Evolutionary conservation across 2,329 filamentous ascomycete species (phyloP).

Genomic region (Fusarium sp.): DNA sequence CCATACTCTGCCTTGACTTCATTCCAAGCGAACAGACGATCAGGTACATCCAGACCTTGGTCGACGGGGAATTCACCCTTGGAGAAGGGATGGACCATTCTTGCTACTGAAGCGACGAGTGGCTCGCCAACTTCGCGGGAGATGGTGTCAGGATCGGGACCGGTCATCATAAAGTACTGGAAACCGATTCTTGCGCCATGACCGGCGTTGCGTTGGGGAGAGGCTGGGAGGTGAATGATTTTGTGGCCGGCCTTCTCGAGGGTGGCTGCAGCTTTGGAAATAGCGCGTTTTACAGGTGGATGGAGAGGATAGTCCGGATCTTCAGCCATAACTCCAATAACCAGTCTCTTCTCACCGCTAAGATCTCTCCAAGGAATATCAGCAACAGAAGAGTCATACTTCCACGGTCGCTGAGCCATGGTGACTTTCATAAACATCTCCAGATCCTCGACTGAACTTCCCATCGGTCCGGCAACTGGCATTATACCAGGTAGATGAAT

Average conservation of each 20-base stretch:
- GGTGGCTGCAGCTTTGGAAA: constrained; percentile 54
- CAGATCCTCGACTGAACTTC: constrained; percentile 51
- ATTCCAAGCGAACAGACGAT: constrained; percentile 15
- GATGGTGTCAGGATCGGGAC: constrained; percentile 24
- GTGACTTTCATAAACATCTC: constrained; percentile 53
- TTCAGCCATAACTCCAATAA: constrained; percentile 61
- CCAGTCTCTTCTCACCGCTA: constrained; percentile 35
- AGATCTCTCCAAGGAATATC: constrained; percentile 60
- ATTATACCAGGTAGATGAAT: constrained; percentile 45
- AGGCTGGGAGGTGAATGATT: constrained; percentile 51
- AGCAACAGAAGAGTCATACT: constrained; percentile 56
- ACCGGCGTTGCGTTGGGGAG: constrained; percentile 28
- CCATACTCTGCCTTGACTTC: constrained; percentile 13
- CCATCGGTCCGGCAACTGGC: constrained; percentile 57
- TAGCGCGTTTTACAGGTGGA: constrained; percentile 60
- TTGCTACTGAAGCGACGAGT: constrained; percentile 32
- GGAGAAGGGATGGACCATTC: constrained; percentile 32
- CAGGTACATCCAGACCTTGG: neutral
- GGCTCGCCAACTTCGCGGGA: constrained; percentile 35
- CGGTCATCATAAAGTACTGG: constrained; percentile 34
- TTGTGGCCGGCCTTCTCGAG: constrained; percentile 59
- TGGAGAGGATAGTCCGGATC: constrained; percentile 62
- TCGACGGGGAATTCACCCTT: constrained; percentile 28
- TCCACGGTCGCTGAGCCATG: constrained; percentile 56
- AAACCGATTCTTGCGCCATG: constrained; percentile 36